Percentiles rank a stretch among this genome's conserved stretches.
Conservation (phyloP, 1,284 basidiomycete species). For the Ganoderma boninense region DNA sequence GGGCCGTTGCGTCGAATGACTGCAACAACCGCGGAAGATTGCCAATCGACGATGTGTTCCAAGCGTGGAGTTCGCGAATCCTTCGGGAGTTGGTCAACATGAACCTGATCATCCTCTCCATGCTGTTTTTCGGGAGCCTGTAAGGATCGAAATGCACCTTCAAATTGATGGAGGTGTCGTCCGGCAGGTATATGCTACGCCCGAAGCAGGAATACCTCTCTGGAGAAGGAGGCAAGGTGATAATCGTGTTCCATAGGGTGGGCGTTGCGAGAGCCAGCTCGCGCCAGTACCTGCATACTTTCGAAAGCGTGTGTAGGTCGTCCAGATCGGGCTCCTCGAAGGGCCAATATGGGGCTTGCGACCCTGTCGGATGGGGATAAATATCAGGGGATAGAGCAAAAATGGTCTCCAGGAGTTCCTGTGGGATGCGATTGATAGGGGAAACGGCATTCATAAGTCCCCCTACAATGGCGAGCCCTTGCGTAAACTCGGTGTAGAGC, state of each 20-base stretch:
- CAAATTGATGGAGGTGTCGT: background rate
- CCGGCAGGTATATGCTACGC: background rate
- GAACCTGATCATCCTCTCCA: background rate
- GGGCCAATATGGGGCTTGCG: background rate
- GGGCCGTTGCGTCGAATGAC: background rate
- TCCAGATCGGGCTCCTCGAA: background rate
- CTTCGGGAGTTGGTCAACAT: background rate
- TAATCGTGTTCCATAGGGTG: background rate
- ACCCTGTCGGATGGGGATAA: no score
- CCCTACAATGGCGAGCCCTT: background rate
- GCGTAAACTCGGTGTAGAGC: background rate
- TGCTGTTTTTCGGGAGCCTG: background rate
- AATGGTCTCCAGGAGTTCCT: constrained; percentile 6
- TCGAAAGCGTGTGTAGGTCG: background rate
- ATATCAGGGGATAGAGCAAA: constrained; percentile 2
- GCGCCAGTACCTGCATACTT: constrained; percentile 6
- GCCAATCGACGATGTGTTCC: background rate
- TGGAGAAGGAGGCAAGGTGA: background rate
- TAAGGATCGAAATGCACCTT: background rate
- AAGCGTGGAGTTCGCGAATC: background rate
- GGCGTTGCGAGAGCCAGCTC: constrained; percentile 1
- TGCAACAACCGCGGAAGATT: background rate
- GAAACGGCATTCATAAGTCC: constrained; percentile 1
- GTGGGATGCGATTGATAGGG: no score
- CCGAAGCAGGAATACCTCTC: background rate